These are phyloP conservation scores for Anthracocystis panici-leucophaei DNA, from an alignment of 1,284 basidiomycete species.

Conservation along the genomic window DNA sequence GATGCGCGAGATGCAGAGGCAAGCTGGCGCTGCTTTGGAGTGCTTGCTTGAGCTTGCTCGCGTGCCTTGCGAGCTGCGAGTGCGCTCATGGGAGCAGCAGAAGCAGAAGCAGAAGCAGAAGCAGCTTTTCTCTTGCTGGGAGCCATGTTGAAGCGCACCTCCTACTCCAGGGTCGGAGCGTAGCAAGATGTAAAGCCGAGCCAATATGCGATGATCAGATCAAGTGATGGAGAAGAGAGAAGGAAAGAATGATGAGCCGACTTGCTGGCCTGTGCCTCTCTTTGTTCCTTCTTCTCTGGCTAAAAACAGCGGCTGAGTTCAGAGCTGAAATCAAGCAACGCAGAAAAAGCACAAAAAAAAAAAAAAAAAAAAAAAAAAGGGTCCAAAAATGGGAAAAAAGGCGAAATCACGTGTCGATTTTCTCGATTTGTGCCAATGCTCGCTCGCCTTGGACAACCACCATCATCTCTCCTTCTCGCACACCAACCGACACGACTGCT, in stretches of 20 bases:
- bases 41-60: conserved; percentile 13
- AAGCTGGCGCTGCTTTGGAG: not conserved
- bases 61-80: conserved; percentile 44
- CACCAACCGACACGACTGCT: no score
- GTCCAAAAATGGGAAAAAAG: not conserved
- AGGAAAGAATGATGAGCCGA: not conserved
- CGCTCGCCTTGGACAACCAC: not conserved
- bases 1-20: conserved; percentile 5
- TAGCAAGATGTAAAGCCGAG: not conserved
- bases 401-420: conserved; percentile 10
- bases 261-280: conserved; percentile 8
- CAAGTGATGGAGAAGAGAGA: not conserved
- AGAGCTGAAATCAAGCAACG: not conserved
- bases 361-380: not conserved
- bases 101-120: not conserved
- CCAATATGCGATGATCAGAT: not conserved
- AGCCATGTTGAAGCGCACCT: conserved; percentile 17
- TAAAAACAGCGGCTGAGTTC: conserved; percentile 2
- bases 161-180: conserved; percentile 2
- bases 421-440: not conserved
- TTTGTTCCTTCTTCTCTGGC: not conserved
- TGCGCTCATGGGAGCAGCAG: conserved; percentile 32
- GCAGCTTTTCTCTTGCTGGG: conserved; percentile 11
- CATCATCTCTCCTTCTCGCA: not conserved
- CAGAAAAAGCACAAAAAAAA: not conserved